Evolutionary conservation across 2,329 filamentous ascomycete genomes (phyloP).

Genomic region (Phialocephala subalpina): DNA sequence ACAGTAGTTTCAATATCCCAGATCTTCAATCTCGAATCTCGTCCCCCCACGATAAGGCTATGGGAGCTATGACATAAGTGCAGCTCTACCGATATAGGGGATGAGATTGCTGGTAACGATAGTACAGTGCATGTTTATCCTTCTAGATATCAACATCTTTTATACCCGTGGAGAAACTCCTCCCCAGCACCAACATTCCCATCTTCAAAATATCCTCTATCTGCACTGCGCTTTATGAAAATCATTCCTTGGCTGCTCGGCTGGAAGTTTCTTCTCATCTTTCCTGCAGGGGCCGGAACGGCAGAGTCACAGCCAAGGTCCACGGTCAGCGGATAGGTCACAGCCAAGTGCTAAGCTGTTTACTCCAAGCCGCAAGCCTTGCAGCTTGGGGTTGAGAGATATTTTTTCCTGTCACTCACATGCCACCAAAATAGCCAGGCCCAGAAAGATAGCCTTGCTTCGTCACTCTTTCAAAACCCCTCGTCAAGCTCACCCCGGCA

Average conservation of each 20-base stretch:
- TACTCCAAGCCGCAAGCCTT: conserved; percentile 10
- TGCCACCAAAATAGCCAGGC: conserved; percentile 13
- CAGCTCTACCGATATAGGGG: neutral
- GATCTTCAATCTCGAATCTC: neutral
- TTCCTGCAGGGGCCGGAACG: conserved; percentile 13
- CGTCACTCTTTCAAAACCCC: neutral
- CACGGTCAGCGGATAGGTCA: neutral
- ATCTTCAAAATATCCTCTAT: neutral
- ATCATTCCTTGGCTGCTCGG: neutral
- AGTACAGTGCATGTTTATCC: too few species aligned
- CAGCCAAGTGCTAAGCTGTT: neutral
- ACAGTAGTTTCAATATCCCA: neutral
- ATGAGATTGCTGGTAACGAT: too few species aligned
- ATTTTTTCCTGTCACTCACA: conserved; percentile 28
- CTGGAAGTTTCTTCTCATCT: neutral
- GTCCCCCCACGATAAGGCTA: conserved; percentile 30
- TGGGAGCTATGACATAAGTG: conserved; percentile 28
- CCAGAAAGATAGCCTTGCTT: neutral
- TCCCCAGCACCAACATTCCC: neutral
- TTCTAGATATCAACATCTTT: neutral
- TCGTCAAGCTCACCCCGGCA: neutral
- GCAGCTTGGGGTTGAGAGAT: conserved; percentile 17
- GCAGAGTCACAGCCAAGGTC: conserved; percentile 13
- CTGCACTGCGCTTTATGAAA: neutral
- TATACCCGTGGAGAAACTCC: conserved; percentile 6